Evolutionary conservation across 2,329 filamentous ascomycete species (phyloP).

Genomic region (Colletotrichum tabaci): DNA sequence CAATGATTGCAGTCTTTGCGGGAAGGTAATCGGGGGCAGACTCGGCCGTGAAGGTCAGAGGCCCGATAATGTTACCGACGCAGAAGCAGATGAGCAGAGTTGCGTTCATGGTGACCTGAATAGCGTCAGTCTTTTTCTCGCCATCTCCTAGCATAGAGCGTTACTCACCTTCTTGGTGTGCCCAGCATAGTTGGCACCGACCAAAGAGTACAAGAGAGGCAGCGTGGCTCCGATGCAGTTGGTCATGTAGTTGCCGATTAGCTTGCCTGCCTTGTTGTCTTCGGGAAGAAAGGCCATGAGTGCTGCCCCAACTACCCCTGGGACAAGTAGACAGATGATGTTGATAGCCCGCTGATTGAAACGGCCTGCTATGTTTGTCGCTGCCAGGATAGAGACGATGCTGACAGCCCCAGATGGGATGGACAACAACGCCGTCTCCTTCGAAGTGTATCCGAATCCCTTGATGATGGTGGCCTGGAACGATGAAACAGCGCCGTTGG

Average conservation of each 20-base stretch:
- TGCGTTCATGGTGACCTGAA: conserved; percentile 68
- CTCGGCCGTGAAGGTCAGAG: conserved; percentile 70
- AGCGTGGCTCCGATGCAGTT: conserved; percentile 77
- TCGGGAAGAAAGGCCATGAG: conserved; percentile 69
- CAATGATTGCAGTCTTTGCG: conserved; percentile 69
- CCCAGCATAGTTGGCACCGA: conserved; percentile 78
- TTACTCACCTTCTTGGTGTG: conserved; percentile 70
- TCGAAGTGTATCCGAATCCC: conserved; percentile 74
- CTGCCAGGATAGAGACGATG: conserved; percentile 69
- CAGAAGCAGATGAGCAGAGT: conserved; percentile 36
- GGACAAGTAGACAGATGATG: conserved; percentile 40
- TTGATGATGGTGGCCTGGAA: conserved; percentile 76
- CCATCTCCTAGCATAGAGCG: too few relatives aligned
- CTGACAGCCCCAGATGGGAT: conserved; percentile 78
- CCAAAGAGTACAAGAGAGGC: conserved; percentile 77
- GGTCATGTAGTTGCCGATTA: conserved; percentile 76
- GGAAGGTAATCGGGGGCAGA: conserved; percentile 73
- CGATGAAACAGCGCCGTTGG: conserved; percentile 74
- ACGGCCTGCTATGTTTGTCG: conserved; percentile 71
- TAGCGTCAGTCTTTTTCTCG: not conserved
- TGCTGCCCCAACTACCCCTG: conserved; percentile 63
- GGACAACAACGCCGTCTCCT: conserved; percentile 72
- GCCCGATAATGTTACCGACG: conserved; percentile 76
- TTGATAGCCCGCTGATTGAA: conserved; percentile 67
- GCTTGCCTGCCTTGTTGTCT: conserved; percentile 61